Percentiles rank a stretch among this genome's conserved stretches.
These are phyloP conservation scores for Vitellaria paradoxa DNA, from an alignment of 179 eudicot genomes.

Conservation along the genomic window DNA sequence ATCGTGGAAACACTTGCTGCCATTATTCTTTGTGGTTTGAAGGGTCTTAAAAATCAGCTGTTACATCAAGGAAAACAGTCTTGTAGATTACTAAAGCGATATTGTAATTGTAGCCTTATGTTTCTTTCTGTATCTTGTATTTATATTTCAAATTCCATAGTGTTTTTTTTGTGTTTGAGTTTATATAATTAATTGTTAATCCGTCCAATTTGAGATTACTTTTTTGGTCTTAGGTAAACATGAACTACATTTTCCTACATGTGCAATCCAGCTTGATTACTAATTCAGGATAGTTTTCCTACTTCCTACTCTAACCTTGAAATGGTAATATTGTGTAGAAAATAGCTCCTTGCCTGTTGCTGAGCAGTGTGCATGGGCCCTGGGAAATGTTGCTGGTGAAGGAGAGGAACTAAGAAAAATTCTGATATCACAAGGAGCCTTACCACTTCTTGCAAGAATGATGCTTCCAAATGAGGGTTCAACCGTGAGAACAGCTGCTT, in stretches of 20 bases:
- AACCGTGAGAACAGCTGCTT: constrained; percentile 93
- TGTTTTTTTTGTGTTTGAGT: background rate
- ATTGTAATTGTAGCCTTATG: background rate
- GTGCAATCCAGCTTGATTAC: background rate
- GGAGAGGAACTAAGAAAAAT: constrained; percentile 84
- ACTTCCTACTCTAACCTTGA: constrained; percentile 3
- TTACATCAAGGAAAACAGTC: background rate
- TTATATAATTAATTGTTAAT: background rate
- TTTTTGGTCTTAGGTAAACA: background rate
- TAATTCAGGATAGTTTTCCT: constrained; percentile 5
- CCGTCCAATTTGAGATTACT: constrained; percentile 1
- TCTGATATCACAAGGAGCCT: constrained; percentile 89
- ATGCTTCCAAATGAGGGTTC: constrained; percentile 90
- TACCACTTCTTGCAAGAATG: constrained; percentile 91
- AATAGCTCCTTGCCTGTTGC: constrained; percentile 81
- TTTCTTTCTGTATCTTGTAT: background rate
- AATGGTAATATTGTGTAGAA: constrained; percentile 38
- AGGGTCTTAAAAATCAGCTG: background rate
- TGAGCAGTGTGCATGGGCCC: constrained; percentile 99
- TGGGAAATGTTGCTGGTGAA: constrained; percentile 99
- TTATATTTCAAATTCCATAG: background rate
- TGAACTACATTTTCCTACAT: background rate
- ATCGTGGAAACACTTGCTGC: background rate
- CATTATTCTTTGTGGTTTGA: background rate
- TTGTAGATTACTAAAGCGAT: background rate